Evolutionary conservation across 2,329 filamentous ascomycete species (phyloP).

Genomic region (Botrytis squamosa): DNA sequence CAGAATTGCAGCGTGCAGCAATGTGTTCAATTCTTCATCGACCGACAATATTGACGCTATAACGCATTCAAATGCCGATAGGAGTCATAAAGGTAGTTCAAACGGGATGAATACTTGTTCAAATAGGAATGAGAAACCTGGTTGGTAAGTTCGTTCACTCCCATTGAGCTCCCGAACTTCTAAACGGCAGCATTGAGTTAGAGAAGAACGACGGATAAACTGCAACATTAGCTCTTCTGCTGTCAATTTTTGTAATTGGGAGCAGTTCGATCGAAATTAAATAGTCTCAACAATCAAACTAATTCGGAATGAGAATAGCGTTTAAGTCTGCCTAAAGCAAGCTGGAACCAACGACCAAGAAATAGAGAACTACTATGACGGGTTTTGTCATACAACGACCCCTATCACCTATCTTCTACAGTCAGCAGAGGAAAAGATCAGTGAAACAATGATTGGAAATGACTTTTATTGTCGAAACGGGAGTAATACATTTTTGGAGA

Average conservation of each 20-base stretch:
- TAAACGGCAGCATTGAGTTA: neutral
- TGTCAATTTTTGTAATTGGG: neutral
- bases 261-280: neutral
- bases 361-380: neutral
- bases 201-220: neutral
- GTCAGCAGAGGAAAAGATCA: too few relatives aligned
- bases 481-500: conserved; percentile 86
- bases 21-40: neutral
- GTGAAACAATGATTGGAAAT: too few relatives aligned
- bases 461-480: conserved; percentile 70
- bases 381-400: neutral
- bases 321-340: neutral
- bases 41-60: neutral
- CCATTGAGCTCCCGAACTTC: neutral
- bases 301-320: neutral
- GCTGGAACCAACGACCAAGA: neutral
- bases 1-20: neutral
- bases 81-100: neutral
- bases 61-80: neutral
- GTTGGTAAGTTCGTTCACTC: neutral
- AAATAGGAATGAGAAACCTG: neutral
- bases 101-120: neutral
- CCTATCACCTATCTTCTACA: fast-evolving
- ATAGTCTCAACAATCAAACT: neutral
- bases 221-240: neutral